Conservation (phyloP, 805 yeast genomes). For the Nakazawaea wickerhamii region DNA sequence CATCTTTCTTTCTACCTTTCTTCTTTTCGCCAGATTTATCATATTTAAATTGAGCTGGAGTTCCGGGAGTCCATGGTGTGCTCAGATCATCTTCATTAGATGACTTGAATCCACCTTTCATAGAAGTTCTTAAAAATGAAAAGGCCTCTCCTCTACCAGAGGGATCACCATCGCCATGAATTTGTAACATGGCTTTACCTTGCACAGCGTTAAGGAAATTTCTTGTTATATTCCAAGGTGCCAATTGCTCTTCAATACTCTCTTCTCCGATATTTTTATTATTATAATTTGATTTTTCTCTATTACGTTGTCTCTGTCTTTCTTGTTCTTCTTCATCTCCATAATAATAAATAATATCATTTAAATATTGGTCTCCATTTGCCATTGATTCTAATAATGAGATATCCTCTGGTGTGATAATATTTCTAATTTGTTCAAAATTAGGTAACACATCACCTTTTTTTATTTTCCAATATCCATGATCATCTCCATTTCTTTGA, state of each 20-base stretch:
- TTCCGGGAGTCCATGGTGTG: conserved; percentile 15
- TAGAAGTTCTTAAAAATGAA: conserved; percentile 83
- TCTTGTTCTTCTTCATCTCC: conserved; percentile 29
- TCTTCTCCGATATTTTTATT: conserved; percentile 30
- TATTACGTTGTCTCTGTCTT: conserved; percentile 11
- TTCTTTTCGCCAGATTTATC: conserved; percentile 14
- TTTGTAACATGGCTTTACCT: conserved; percentile 93
- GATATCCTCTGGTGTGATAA: conserved; percentile 91
- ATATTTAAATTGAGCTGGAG: conserved; percentile 14
- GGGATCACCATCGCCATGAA: conserved; percentile 93
- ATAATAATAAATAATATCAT: conserved; percentile 63
- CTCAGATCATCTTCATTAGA: conserved; percentile 16
- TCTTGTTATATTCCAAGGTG: conserved; percentile 92
- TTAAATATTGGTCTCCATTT: conserved; percentile 82
- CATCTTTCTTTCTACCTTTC: conserved; percentile 27
- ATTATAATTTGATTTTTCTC: conserved; percentile 10
- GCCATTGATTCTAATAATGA: conserved; percentile 87
- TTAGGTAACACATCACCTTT: conserved; percentile 60
- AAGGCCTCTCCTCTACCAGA: conserved; percentile 87
- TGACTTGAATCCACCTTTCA: conserved; percentile 81
- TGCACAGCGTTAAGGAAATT: conserved; percentile 92
- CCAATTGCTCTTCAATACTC: conserved; percentile 74
- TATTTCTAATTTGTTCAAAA: conserved; percentile 69
- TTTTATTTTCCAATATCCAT: conserved; percentile 91
- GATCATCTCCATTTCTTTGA: conserved; percentile 90